Percentiles rank a stretch among this genome's conserved stretches.
phyloP scores from a whole-genome alignment of 345 rosid species.

The Sisymbrium altissimum region DNA sequence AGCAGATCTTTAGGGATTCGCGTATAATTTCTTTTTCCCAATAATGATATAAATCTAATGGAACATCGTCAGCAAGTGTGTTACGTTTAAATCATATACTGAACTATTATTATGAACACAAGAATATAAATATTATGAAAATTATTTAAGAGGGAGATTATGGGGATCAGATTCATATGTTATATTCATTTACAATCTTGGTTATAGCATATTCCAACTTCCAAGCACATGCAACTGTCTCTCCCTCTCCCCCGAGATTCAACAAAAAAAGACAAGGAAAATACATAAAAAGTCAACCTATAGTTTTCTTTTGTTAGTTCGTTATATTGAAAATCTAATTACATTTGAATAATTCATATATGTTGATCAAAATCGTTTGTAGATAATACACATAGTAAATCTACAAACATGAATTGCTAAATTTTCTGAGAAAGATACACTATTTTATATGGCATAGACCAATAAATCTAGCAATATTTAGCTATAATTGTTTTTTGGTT shows the following conservation, averaged over 20 bases:
- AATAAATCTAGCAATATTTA: background rate
- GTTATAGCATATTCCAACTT: conserved; percentile 12
- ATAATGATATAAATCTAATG: background rate
- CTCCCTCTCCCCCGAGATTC: conserved; percentile 11
- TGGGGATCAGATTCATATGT: conserved; percentile 30
- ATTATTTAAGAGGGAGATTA: conserved; percentile 20
- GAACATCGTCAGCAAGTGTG: background rate
- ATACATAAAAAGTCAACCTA: conserved; percentile 6
- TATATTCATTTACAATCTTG: conserved; percentile 12
- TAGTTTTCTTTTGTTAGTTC: background rate
- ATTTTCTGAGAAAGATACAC: background rate
- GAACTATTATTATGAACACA: background rate
- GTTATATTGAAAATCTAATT: background rate
- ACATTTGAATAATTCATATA: background rate
- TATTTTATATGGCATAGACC: background rate
- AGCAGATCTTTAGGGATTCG: conserved; percentile 67
- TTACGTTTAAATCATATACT: background rate
- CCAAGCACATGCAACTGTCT: conserved; percentile 28
- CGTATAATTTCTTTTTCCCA: background rate
- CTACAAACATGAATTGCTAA: background rate
- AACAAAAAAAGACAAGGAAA: background rate
- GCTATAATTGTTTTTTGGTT: background rate
- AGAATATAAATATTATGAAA: background rate
- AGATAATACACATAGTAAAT: background rate
- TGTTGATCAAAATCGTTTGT: background rate